Conservation (phyloP, 345 rosid genomes). For the Brassica carinata region DNA sequence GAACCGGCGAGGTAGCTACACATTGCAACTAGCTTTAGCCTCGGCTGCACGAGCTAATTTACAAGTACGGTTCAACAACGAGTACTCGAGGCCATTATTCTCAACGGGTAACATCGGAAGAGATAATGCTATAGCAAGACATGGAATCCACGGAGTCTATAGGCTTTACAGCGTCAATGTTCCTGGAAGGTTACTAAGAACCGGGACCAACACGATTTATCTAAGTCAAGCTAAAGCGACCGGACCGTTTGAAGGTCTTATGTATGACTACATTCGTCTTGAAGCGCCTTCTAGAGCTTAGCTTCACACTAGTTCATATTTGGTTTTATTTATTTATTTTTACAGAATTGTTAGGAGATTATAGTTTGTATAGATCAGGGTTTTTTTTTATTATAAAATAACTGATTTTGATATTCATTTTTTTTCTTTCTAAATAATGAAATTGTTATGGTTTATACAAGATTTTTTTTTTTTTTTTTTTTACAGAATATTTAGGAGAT, state of each 20-base stretch:
- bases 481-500: not conserved
- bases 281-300: constrained; percentile 54
- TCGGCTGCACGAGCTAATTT: constrained; percentile 58
- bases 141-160: constrained; percentile 51
- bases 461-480: not conserved
- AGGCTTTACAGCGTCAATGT: constrained; percentile 59
- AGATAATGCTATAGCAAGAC: constrained; percentile 44
- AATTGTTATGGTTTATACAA: not conserved
- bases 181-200: constrained; percentile 43
- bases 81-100: constrained; percentile 21
- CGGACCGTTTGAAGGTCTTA: constrained; percentile 57
- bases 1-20: constrained; percentile 47
- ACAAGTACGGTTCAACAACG: constrained; percentile 59
- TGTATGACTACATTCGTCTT: constrained; percentile 85
- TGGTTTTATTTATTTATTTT: not conserved
- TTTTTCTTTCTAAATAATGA: not conserved
- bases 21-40: constrained; percentile 76
- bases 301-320: constrained; percentile 3
- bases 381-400: not conserved
- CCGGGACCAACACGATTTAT: constrained; percentile 59
- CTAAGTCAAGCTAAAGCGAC: constrained; percentile 58
- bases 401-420: not conserved
- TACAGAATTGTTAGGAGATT: constrained; percentile 5
- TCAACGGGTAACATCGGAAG: constrained; percentile 38
- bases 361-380: constrained; percentile 17